Conservation (phyloP, 1,284 basidiomycete genomes). For the Tylopilus sp. region DNA sequence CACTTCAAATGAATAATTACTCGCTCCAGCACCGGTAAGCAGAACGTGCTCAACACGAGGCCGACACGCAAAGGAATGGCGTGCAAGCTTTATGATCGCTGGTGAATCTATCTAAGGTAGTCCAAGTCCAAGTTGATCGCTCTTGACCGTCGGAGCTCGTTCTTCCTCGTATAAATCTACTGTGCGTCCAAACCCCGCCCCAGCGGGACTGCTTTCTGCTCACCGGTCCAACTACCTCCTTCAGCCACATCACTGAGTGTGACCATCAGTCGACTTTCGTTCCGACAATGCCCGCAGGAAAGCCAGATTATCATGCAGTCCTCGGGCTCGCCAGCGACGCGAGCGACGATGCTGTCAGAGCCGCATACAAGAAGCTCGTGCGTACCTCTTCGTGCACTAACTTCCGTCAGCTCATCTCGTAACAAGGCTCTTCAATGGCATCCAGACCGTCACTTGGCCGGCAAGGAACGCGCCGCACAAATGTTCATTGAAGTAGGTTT, state of each 20-base stretch:
- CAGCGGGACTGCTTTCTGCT: constrained; percentile 9
- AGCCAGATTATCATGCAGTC: constrained; percentile 24
- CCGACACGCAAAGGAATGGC: constrained; percentile 17
- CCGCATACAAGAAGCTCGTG: constrained; percentile 36
- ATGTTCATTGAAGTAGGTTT: constrained; percentile 31
- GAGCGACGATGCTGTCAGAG: constrained; percentile 31
- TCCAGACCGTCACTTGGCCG: constrained; percentile 52
- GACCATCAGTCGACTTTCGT: constrained; percentile 12
- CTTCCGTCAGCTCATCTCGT: constrained; percentile 7
- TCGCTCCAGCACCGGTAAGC: constrained; percentile 27
- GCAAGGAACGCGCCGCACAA: constrained; percentile 34
- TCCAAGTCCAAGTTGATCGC: constrained; percentile 19
- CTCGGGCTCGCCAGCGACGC: constrained; percentile 33
- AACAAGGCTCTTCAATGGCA: constrained; percentile 36
- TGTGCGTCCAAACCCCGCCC: constrained; percentile 16
- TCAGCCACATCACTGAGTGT: constrained; percentile 8
- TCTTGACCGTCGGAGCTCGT: constrained; percentile 22
- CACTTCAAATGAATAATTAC: constrained; percentile 28
- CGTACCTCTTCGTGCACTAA: constrained; percentile 6
- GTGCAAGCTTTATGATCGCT: constrained; percentile 25
- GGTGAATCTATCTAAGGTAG: constrained; percentile 23
- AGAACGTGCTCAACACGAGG: constrained; percentile 36
- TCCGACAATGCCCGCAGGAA: constrained; percentile 29
- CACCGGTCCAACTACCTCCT: constrained; percentile 2
- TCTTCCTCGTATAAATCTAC: constrained; percentile 30